Base-by-base conservation (phyloP, 768 basidiomycete genomes). In the Lentinula aciculospora region DNA sequence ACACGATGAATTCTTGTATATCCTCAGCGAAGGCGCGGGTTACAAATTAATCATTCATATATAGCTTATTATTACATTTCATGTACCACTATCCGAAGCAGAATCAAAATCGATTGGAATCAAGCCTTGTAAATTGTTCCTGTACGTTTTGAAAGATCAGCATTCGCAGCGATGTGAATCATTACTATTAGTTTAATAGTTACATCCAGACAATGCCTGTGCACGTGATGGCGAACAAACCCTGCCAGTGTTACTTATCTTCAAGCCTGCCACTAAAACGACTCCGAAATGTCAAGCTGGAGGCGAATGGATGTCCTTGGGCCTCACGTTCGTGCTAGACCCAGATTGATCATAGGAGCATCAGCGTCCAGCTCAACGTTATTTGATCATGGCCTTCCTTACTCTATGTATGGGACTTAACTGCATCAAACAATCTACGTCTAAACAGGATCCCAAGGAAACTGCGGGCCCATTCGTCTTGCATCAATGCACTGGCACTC, bases 401-500 rank as follows among this genome's bases (percentile, higher is more conserved):
- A 65, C 56, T 67, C 66, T 13, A 61, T 57, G 66, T 66, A 49
- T 37, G 62, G 36, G 32, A 28, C 29, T 34, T 37, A 36, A 32
- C 25, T 10, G 9, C 19, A 7, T 21, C n/a, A 28, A 32, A 34
- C n/a, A 36, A n/a, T 47, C 19, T 32, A 31, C 4, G 29, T 47
- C 53, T 58, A 45, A 58, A 19, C 31, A 31, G 55, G 51, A 27
- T 32, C 13, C 25, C 2, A 61, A 78, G 76, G 42, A 73, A 70
- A 53, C 62, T 79, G 12, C 42, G 59, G 13, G 78, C 72, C 3
- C 86, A 88, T 65, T 73, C 69, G 32, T 85, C 85, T 9, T 88
- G 86, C 66, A 79, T 88, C 44, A 88, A 88, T 65, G 78, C 77
- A 10, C 76, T 88, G 17, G 66, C 75, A 1, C 86, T 87, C 59